Conservation (phyloP, 83 land plant species). For the Picea abies region DNA sequence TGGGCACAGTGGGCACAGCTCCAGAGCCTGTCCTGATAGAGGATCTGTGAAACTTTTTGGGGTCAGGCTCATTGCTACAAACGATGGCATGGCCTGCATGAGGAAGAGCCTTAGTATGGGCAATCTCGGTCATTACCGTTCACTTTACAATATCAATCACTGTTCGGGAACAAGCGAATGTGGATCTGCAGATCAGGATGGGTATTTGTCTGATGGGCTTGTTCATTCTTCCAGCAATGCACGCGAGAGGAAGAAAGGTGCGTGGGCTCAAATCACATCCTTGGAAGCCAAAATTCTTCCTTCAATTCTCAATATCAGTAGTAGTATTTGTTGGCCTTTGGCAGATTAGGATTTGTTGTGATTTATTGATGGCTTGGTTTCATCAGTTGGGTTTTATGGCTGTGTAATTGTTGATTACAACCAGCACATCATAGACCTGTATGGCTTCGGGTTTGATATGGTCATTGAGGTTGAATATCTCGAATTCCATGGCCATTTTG, state of each 20-base stretch:
- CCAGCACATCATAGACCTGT: neutral
- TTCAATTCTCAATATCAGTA: too few species aligned
- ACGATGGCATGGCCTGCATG: constrained; percentile 19
- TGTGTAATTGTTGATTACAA: neutral
- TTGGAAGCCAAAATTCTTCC: too few species aligned
- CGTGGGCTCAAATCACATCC: neutral
- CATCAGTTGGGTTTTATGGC: neutral
- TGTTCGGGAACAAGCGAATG: neutral
- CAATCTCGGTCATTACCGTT: constrained; percentile 20
- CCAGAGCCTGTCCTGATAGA: constrained; percentile 39
- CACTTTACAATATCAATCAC: too few species aligned
- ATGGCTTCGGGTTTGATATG: neutral
- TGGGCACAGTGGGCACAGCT: constrained; percentile 40
- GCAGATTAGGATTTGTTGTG: neutral
- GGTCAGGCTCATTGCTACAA: constrained; percentile 18
- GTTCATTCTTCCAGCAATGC: constrained; percentile 14
- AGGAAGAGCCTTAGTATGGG: constrained; percentile 47
- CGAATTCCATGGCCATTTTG: too few species aligned
- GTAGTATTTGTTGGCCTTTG: neutral
- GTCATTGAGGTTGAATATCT: too few species aligned
- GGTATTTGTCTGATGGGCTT: constrained; percentile 49
- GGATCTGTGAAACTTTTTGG: constrained; percentile 42
- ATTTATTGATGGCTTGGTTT: neutral
- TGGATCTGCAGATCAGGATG: constrained; percentile 22
- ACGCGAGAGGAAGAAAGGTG: constrained; percentile 39